Evolutionary conservation across 2,329 filamentous ascomycete genomes (phyloP).

Genomic region (Ascomycota sp.): DNA sequence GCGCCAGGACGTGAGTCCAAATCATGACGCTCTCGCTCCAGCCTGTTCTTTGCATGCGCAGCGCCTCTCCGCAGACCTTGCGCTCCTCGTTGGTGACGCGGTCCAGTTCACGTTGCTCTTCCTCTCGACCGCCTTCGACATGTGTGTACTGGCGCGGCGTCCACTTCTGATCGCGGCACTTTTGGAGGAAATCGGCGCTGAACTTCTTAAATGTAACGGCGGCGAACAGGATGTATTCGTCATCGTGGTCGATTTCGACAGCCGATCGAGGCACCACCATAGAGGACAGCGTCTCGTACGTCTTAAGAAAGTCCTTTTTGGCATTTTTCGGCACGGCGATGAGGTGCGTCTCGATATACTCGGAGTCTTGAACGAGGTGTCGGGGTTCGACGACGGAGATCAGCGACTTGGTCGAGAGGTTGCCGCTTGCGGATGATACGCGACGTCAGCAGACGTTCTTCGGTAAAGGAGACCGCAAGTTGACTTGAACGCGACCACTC

Average conservation of each 20-base stretch:
- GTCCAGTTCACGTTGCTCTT: slow-evolving; percentile 73
- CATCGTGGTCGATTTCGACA: slow-evolving; percentile 58
- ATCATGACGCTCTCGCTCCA: slow-evolving; percentile 95
- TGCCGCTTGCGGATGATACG: slow-evolving; percentile 38
- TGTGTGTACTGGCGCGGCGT: slow-evolving; percentile 88
- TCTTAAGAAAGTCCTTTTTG: slow-evolving; percentile 73
- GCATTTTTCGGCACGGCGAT: slow-evolving; percentile 65
- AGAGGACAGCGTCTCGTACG: slow-evolving; percentile 69
- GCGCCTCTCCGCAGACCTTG: slow-evolving; percentile 80
- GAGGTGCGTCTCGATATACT: slow-evolving; percentile 92
- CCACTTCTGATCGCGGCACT: slow-evolving; percentile 85
- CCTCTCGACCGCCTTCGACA: slow-evolving; percentile 72
- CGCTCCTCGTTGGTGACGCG: slow-evolving; percentile 66
- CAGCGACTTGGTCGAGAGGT: slow-evolving; percentile 83
- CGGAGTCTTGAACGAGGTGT: slow-evolving; percentile 68
- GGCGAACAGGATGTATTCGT: slow-evolving; percentile 74
- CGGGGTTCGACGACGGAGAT: slow-evolving; percentile 70
- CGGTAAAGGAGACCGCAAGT: too few relatives aligned
- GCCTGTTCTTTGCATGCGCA: slow-evolving; percentile 71
- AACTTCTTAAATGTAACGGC: slow-evolving; percentile 91
- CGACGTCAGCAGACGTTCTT: slow-evolving; percentile 2
- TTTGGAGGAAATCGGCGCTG: slow-evolving; percentile 70
- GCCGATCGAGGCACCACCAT: slow-evolving; percentile 92
- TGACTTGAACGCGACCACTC: slow-evolving; percentile 10
- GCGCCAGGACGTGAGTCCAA: slow-evolving; percentile 77